Evolutionary conservation across 1,284 basidiomycete genomes (phyloP).

Genomic region (Pascua sp.): DNA sequence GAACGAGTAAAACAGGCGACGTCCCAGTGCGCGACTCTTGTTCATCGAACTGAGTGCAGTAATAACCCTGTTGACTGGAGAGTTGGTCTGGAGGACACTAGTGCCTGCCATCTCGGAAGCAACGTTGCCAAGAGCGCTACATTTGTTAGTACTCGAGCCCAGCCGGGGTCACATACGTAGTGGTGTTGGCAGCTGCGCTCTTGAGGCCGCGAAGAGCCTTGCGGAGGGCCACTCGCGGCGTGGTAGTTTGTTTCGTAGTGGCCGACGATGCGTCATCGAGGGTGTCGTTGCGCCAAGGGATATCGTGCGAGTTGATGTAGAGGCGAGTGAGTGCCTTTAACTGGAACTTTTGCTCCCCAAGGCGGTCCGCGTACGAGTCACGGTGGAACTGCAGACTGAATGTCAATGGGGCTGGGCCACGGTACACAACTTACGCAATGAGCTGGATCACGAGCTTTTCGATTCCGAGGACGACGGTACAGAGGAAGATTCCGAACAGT

Average conservation of each 20-base stretch:
- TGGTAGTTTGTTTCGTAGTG: constrained; percentile 51
- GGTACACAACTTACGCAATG: constrained; percentile 56
- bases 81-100: constrained; percentile 81
- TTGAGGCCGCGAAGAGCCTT: constrained; percentile 69
- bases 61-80: constrained; percentile 75
- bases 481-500: constrained; percentile 72
- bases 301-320: constrained; percentile 72
- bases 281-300: constrained; percentile 66
- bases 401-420: background rate
- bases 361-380: constrained; percentile 82
- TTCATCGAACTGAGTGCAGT: constrained; percentile 73
- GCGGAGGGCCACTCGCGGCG: constrained; percentile 65
- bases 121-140: constrained; percentile 63
- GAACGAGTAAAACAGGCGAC: constrained; percentile 85
- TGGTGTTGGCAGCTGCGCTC: constrained; percentile 71
- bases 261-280: constrained; percentile 52
- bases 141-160: no score
- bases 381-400: constrained; percentile 64
- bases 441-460: constrained; percentile 87
- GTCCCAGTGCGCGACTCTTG: constrained; percentile 77
- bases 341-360: constrained; percentile 77
- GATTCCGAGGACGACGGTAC: constrained; percentile 65
- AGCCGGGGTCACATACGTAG: constrained; percentile 51
- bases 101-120: constrained; percentile 56
- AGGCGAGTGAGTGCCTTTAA: constrained; percentile 68